Conservation (phyloP, 768 basidiomycete species). For the Pulveroboletus frians region DNA sequence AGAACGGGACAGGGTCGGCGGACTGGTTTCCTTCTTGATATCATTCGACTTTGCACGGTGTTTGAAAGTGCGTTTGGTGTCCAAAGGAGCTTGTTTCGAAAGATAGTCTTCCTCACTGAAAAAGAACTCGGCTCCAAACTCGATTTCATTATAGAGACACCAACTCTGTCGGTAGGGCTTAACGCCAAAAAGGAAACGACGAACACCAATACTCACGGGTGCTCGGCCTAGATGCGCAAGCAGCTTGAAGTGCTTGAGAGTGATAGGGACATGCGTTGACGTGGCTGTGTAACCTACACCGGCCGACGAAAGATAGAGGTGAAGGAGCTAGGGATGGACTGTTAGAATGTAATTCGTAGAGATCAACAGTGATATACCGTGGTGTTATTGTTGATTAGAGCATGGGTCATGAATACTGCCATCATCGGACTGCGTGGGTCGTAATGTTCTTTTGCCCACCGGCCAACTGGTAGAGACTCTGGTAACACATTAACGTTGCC, state of each 20-base stretch:
- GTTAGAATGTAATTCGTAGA: not conserved
- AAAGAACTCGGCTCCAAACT: slow-evolving; percentile 63
- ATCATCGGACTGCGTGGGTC: slow-evolving; percentile 53
- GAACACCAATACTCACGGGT: slow-evolving; percentile 42
- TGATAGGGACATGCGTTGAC: slow-evolving; percentile 53
- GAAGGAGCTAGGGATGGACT: slow-evolving; percentile 39
- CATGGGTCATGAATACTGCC: slow-evolving; percentile 69
- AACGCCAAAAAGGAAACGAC: not conserved
- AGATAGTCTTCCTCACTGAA: slow-evolving; percentile 67
- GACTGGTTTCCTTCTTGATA: slow-evolving; percentile 41
- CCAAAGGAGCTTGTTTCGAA: slow-evolving; percentile 26
- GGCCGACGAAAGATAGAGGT: slow-evolving; percentile 38
- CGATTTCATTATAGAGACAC: slow-evolving; percentile 56
- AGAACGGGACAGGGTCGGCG: slow-evolving; percentile 27
- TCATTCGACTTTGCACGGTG: slow-evolving; percentile 25
- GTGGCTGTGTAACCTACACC: slow-evolving; percentile 17
- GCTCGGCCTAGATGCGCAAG: slow-evolving; percentile 60
- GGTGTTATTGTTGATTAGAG: slow-evolving; percentile 60
- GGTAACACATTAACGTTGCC: slow-evolving; percentile 5
- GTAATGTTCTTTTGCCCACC: slow-evolving; percentile 55
- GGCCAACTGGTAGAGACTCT: slow-evolving; percentile 57
- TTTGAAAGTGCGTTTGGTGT: slow-evolving; percentile 23
- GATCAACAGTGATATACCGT: slow-evolving; percentile 16
- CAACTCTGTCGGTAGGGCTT: slow-evolving; percentile 37
- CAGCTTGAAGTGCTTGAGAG: slow-evolving; percentile 72